Evolutionary conservation across 345 rosid genomes (phyloP), one percentile per base, ranked within the genome.

Genomic region (Salix caprea): DNA sequence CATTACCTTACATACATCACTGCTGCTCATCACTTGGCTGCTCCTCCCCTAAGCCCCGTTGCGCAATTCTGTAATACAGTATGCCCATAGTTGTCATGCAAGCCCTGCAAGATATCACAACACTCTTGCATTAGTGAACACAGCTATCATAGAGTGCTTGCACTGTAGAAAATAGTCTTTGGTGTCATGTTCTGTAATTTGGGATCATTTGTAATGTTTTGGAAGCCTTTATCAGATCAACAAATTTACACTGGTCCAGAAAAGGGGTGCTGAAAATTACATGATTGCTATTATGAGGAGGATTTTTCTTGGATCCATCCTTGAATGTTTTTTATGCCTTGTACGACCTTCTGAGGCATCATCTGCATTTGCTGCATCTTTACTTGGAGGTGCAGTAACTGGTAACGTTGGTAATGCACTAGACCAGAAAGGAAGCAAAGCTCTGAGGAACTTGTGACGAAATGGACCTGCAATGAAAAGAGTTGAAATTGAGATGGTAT

Each of bases 71-170:
- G 90, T 92, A 94, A 79, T 96, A 96, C 72, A 96, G 87, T 79
- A 96, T 87, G 75, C 95, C 97, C 98, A 96, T 96, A 11, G 99
- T 94, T 12, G 99, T 95, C 91, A 96, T 86, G 82, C 99, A 96
- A 5, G 99, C 99, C 94, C 99, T 96, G 97, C 86, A 76, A 21
- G 74, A 52, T 26, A 73, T 62, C 11, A 44, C 21, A 79, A 1
- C 15, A 69, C 1, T 67, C 5, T 52, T 9, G 12, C 9, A 26
- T 75, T 21, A 78, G 72, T 72, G 26, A 34, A 78, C 26, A 30
- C 52, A 54, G 24, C 10, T 2, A 26, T 14, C 9, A 8, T 50
- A 34, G 14, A 4, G 50, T 5, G 26, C 50, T 34, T 15, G 9
- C 36, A 13, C 21, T 24, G 14, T 26, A 4, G 2, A 19, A 54